Conservation (phyloP, 768 basidiomycete genomes). For the Pleurotus eryngii region DNA sequence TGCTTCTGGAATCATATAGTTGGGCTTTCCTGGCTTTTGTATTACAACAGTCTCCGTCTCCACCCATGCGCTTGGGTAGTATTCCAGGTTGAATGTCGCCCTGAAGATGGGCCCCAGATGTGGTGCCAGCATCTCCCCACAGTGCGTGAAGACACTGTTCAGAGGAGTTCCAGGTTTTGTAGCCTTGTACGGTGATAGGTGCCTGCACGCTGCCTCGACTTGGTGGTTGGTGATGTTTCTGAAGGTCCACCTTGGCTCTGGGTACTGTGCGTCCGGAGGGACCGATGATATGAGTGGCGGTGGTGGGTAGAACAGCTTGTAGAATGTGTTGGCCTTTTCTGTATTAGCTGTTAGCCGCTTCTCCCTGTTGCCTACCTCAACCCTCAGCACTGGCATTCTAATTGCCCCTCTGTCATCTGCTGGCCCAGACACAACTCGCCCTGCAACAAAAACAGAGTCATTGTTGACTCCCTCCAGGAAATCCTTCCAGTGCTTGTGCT, state of each 20-base stretch:
- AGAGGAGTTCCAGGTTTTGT: conserved; percentile 18
- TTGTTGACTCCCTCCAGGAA: too few relatives aligned
- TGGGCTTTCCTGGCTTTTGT: conserved; percentile 31
- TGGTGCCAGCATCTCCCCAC: conserved; percentile 4
- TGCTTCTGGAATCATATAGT: conserved; percentile 29
- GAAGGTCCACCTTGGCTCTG: conserved; percentile 3
- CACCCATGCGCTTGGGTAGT: conserved; percentile 26
- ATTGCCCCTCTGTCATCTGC: conserved; percentile 2
- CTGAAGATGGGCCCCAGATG: conserved; percentile 17
- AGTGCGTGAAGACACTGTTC: conserved; percentile 19
- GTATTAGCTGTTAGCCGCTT: not conserved
- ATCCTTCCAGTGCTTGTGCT: too few relatives aligned
- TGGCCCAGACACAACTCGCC: too few relatives aligned
- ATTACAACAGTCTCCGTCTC: conserved; percentile 24
- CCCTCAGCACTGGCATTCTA: conserved; percentile 9
- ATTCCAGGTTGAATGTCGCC: conserved; percentile 23
- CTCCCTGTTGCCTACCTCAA: not conserved
- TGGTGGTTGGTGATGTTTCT: not conserved
- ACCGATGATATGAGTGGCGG: conserved; percentile 7
- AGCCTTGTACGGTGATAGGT: conserved; percentile 24
- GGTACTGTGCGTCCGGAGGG: conserved; percentile 4
- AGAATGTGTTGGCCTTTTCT: conserved; percentile 1
- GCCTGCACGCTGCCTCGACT: conserved; percentile 9
- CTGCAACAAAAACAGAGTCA: too few relatives aligned
- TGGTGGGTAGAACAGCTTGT: conserved; percentile 9